Conservation (phyloP, 176 grass and related monocot genomes). For the Paspalum vaginatum region DNA sequence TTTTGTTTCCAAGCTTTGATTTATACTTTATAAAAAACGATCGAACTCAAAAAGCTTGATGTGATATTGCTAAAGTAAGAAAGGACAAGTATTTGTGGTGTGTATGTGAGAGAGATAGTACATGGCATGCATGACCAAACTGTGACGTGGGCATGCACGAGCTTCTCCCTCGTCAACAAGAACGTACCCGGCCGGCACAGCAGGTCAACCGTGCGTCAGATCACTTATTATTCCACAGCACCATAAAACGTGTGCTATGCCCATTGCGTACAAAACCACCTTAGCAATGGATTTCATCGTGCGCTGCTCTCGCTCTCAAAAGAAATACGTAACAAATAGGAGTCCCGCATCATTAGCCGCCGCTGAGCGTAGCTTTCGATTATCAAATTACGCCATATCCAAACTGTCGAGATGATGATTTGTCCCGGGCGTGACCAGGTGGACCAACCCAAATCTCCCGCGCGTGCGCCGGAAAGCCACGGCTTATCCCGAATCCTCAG, state of each 20-base stretch:
- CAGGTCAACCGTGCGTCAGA: constrained; percentile 17
- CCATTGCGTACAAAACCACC: constrained; percentile 14
- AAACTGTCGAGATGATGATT: neutral
- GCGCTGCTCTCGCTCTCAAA: neutral
- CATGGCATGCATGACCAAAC: no score
- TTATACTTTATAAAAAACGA: no score
- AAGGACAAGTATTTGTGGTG: no score
- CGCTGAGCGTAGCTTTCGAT: neutral
- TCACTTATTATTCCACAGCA: neutral
- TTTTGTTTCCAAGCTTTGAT: no score
- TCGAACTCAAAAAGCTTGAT: no score
- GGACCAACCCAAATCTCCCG: constrained; percentile 24
- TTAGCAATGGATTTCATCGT: neutral
- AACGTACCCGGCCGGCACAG: neutral
- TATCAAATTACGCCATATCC: constrained; percentile 16
- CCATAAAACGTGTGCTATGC: neutral
- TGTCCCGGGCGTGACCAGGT: neutral
- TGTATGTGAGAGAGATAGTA: no score
- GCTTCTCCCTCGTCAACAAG: neutral
- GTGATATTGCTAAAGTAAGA: no score
- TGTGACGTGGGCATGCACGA: neutral
- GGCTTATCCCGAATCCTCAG: constrained; percentile 17
- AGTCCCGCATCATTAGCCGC: neutral
- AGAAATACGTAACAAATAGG: no score
- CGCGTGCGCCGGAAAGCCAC: constrained; percentile 39